Base-by-base conservation (phyloP, 495 filamentous ascomycete genomes). In the Penicillium crystallinum region DNA sequence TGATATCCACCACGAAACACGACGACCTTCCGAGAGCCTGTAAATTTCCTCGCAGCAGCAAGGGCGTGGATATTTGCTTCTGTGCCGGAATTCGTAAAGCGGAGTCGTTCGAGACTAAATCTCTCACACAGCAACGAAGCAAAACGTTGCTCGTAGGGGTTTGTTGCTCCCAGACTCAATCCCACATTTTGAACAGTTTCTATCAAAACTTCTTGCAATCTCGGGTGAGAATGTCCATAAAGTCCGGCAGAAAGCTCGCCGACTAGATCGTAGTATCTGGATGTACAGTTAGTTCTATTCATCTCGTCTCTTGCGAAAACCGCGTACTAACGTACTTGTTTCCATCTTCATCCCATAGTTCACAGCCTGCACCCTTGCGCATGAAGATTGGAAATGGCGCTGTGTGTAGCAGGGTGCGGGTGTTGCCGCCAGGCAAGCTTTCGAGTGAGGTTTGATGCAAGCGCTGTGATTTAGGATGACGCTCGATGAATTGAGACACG, bases 161-260 rank as follows among this genome's bases (percentile, higher is more conserved):
- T 75, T 17, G 66, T 73, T 0, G 62, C 65, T 30, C 76, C 75
- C 17, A 76, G 60, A 34, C 62, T 71, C 18, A 77, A 52, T n/a
- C 76, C 51, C 7, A 52, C 75, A 7, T 62, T 43, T 35, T 61
- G 47, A 6, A 77, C 54, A 9, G 71, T 65, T n/a, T 67, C 53
- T 14, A 52, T 46, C 19, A 81, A 53, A 6, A 76, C 65, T 2
- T 49, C 21, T 0, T 59, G 61, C 51, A 83, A 70, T 3, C 52
- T 40, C 0, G 73, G 68, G 44, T 80, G 63, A 2, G 77, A 77
- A 64, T 83, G 80, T 0, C 80, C 78, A 59, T 70, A 78, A 5
- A 83, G 63, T 1, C 74, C 80, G 18, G 80, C 80, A 2, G 77
- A 76, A 35, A 74, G 67, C 43, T 83, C 80, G 49, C 73, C 73